Conservation (phyloP, 805 yeast species). For the Jamesozyma jinghongensis region DNA sequence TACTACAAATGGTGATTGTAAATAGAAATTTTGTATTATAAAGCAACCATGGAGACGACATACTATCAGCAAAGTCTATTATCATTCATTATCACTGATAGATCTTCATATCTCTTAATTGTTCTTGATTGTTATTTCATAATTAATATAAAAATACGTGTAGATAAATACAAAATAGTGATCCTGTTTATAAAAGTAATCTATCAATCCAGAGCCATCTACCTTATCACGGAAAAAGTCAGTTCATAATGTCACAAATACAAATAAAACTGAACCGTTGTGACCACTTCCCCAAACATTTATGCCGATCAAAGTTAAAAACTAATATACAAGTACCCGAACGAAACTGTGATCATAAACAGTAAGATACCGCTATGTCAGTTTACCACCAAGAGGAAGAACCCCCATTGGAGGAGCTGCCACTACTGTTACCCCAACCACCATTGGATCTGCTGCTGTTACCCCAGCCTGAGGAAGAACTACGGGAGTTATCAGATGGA, state of each 20-base stretch:
- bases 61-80: background rate
- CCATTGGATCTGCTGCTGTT: conserved; percentile 21
- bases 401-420: conserved; percentile 11
- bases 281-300: no score
- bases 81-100: background rate
- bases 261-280: no score
- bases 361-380: background rate
- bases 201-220: no score
- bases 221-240: no score
- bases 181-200: no score
- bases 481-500: conserved; percentile 14
- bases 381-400: conserved; percentile 22
- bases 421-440: conserved; percentile 7
- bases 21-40: no score
- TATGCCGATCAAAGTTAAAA: no score
- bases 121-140: background rate
- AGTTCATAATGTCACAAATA: no score
- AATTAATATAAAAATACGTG: no score
- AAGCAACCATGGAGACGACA: no score
- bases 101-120: background rate
- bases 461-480: conserved; percentile 18
- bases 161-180: no score
- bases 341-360: background rate
- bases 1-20: conserved; percentile 20
- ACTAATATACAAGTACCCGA: no score